A percentile compares a stretch with the other conserved stretches of the same genome.
Conservation (phyloP, 1,139 yeast genomes). For the Nakaseomyces sp. region DNA sequence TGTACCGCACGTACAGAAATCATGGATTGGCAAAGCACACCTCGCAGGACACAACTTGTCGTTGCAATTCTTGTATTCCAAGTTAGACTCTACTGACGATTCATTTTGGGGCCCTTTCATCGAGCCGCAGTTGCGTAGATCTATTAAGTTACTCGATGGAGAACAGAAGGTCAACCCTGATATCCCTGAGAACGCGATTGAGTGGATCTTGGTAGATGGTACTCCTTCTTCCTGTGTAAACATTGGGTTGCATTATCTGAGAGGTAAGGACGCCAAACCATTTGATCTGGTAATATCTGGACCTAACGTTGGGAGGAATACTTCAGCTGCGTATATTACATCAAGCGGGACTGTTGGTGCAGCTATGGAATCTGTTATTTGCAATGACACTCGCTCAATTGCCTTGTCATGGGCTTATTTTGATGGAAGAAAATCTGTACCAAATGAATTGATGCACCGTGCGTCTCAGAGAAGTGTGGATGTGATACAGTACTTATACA, state of each 20-base stretch:
- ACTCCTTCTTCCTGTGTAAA: conserved; percentile 96
- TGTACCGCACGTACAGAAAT: conserved; percentile 71
- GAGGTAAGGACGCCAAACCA: conserved; percentile 42
- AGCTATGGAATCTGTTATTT: conserved; percentile 86
- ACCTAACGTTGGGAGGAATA: conserved; percentile 90
- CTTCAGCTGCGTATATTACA: conserved; percentile 80
- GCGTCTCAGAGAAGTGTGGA: conserved; percentile 65
- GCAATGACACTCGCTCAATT: conserved; percentile 56
- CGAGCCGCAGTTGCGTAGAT: conserved; percentile 33
- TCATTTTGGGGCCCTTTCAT: conserved; percentile 63
- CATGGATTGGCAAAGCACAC: conserved; percentile 98
- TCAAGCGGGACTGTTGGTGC: conserved; percentile 98
- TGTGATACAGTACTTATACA: conserved; percentile 49
- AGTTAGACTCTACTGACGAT: conserved; percentile 43
- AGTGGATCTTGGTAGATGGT: conserved; percentile 82
- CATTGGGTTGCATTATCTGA: conserved; percentile 71
- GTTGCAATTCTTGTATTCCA: conserved; percentile 52
- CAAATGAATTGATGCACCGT: conserved; percentile 44
- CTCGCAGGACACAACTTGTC: conserved; percentile 74
- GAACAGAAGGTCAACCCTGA: conserved; percentile 15
- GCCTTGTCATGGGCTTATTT: conserved; percentile 79
- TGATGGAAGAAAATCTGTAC: conserved; percentile 42
- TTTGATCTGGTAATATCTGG: conserved; percentile 87
- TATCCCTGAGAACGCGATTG: conserved; percentile 41
- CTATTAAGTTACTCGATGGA: background rate